Evolutionary conservation across 257 asterid genomes (phyloP).

Genomic region (Catharanthus roseus): DNA sequence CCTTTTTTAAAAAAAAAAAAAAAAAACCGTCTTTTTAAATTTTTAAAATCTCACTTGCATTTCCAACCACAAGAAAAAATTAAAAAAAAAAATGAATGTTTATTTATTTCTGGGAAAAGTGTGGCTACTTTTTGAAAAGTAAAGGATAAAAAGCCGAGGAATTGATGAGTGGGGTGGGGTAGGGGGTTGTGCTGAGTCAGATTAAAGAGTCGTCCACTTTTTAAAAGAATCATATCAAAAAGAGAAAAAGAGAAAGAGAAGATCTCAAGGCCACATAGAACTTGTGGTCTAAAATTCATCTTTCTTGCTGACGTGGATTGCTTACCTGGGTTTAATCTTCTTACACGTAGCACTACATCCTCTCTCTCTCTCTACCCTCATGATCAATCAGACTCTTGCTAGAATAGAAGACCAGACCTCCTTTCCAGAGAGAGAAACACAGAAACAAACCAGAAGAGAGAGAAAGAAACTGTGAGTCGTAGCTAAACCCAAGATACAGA

Average conservation of each 20-base stretch:
- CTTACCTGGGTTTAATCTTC: slow-evolving; percentile 29
- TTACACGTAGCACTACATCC: too few relatives aligned
- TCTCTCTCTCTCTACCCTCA: slow-evolving; percentile 14
- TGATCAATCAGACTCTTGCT: slow-evolving; percentile 7
- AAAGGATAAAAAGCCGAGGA: too few relatives aligned
- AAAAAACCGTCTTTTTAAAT: neutral
- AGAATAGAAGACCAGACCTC: neutral
- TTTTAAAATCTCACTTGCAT: slow-evolving; percentile 3
- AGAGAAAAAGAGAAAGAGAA: slow-evolving; percentile 31
- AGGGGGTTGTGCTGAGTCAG: slow-evolving; percentile 48
- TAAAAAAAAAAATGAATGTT: slow-evolving; percentile 1
- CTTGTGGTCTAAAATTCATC: slow-evolving; percentile 56
- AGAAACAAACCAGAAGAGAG: neutral
- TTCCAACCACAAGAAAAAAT: slow-evolving; percentile 33
- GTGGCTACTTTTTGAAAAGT: slow-evolving; percentile 34
- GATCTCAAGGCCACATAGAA: slow-evolving; percentile 65
- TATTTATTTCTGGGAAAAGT: slow-evolving; percentile 18
- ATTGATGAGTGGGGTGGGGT: neutral
- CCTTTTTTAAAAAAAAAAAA: neutral
- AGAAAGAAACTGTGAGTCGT: too few relatives aligned
- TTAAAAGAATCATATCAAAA: slow-evolving; percentile 32
- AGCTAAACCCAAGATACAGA: slow-evolving; percentile 6
- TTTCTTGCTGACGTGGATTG: slow-evolving; percentile 50
- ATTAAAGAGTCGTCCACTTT: slow-evolving; percentile 42
- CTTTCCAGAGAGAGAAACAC: neutral